Conservation (phyloP, 2,329 filamentous ascomycete genomes). For the Cytospora mali region DNA sequence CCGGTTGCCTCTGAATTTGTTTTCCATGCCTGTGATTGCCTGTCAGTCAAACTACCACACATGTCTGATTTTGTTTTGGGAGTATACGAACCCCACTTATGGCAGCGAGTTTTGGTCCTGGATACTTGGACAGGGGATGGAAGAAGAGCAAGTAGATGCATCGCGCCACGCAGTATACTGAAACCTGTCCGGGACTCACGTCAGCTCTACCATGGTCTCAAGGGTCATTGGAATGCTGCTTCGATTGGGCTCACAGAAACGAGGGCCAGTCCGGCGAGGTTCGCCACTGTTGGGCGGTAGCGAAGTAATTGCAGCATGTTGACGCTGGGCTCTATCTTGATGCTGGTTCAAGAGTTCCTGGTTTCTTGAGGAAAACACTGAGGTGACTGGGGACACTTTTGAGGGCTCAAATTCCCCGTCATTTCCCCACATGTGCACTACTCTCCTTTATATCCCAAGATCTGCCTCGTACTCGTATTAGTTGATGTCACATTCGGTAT, state of each 20-base stretch:
- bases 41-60: not conserved
- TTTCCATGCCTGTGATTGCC: not conserved
- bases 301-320: not conserved
- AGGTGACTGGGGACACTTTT: too few relatives aligned
- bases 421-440: too few relatives aligned
- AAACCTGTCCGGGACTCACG: not conserved
- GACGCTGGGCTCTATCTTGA: too few relatives aligned
- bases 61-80: too few relatives aligned
- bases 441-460: not conserved
- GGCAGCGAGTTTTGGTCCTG: constrained; percentile 13
- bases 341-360: too few relatives aligned
- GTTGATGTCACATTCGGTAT: not conserved
- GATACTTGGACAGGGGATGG: constrained; percentile 25
- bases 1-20: constrained; percentile 8
- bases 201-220: not conserved
- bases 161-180: not conserved
- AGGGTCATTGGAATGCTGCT: not conserved
- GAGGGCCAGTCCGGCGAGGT: not conserved
- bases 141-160: constrained; percentile 22
- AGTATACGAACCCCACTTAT: not conserved
- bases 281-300: not conserved
- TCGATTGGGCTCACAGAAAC: not conserved
- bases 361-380: not conserved
- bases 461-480: not conserved
- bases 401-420: too few relatives aligned